Base-by-base conservation (phyloP, 2,329 filamentous ascomycete species). In the Trichoderma koningiopsis region DNA sequence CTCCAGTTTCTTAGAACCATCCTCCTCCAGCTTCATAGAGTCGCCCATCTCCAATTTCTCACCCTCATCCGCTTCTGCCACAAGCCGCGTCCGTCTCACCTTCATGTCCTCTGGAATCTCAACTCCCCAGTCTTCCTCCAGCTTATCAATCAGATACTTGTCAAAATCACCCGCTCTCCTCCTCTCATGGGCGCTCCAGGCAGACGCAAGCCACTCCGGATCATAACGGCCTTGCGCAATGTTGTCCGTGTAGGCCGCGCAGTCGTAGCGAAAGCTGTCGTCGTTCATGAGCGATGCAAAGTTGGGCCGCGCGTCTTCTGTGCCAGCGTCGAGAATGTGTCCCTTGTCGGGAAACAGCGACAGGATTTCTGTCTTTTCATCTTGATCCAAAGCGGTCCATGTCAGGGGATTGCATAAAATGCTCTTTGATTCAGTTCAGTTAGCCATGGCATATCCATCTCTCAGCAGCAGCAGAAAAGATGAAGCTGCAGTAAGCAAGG, bases 91-190 rank as follows among this genome's bases (percentile, higher is more conserved):
- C 22, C 63, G 56, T 22, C 19, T 37, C 37, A 31, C 72, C 70
- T 73, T 76, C 70, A 78, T 72, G 37, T 75, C 76, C 16, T 74
- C 74, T 0, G 83, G 83, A 59, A 85, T 72, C 65, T 80, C 72
- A 8, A 82, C 78, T 0, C 76, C 80, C 86, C 86, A 88, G 31
- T 83, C 82, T 3, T 80, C 75, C 73, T 82, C 78, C 68, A 88
- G 85, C 65, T 81, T 81, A 2, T 76, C 73, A 11, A 79, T 75
- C 35, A 86, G 76, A 63, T 81, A 83, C 4, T 82, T 81, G 69
- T 87, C 82, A 70, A 86, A 88, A 2, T 83, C 79, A 5, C 87
- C 87, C 1, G 78, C 74, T 62, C 77, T 79, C 68, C 86, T 83
- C 73, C 81, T 79, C 66, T 81, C 79, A 70, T 87, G 84, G 0